Base-by-base conservation (phyloP, 495 filamentous ascomycete genomes). In the Bathelium albidoporum region DNA sequence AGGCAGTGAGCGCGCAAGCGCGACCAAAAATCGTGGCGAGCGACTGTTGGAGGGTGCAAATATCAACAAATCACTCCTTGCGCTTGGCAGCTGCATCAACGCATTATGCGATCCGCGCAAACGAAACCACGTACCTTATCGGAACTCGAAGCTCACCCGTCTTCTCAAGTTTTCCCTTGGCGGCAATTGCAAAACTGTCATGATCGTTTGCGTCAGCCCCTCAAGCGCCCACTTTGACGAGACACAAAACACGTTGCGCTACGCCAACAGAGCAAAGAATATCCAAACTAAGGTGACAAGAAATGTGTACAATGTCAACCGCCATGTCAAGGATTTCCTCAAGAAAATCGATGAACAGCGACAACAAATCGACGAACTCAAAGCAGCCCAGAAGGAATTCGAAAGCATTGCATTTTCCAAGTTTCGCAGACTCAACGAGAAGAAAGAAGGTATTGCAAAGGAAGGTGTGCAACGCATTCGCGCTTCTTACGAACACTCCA, bases 201-300 rank as follows among this genome's bases (percentile, higher is more conserved):
- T 99, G 94, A 99, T 99, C 70, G 94, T 99, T 34, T 99, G 94
- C 70, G 91, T 97, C 59, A 96, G 91, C 70, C 94, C 94, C 16
- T 96, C 91, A 9, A 97, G 94, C 72, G 87, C 89, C 44, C 94
- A 99, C 75, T 99, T 95, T 71, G 94, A 99, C 71, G 94, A 99
- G 71, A 99, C 94, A 0, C 94, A 99, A 67, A 99, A 99, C 70
- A 99, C 94, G 1, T 78, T 99, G 18, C 89, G 95, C 68, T 99
- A 99, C 73, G 94, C 94, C 61, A 97, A 99, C 74, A 81, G 94
- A 64, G 94, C 94, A 26, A 99, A 99, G 82, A 99, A 99, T 72
- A 99, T 99, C 71, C 95, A 99, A 78, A 99, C 94, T 24, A 99
- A 99, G 79, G 90, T 96, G 43, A 97, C 94, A 22, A 83, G 91